Base-by-base conservation (phyloP, 2,329 filamentous ascomycete genomes). In the Microsporum ferrugineum region DNA sequence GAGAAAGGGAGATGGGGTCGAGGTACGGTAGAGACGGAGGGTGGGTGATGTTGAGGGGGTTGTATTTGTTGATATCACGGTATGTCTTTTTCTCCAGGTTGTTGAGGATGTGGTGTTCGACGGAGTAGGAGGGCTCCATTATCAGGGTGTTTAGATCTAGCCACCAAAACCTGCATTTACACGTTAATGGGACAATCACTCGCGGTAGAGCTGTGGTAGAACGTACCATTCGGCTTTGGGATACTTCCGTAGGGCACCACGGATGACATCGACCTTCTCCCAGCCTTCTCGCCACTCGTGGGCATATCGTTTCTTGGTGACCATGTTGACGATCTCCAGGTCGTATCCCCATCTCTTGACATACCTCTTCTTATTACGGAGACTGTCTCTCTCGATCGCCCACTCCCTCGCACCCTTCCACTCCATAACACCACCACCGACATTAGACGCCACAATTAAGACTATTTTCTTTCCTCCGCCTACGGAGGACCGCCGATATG, bases 251-350 rank as follows among this genome's bases (percentile, higher is more conserved):
- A 99, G 86, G 51, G 88, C 86, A 63, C 89, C 88, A 63, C 92
- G 85, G 68, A 99, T 85, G 47, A 90, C 90, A 73, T 99, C 94
- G 63, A 96, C 91, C 79, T 97, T 99, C 76, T 99, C 94, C 94
- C 94, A 99, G 73, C 92, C 95, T 76, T 99, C 94, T 70, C 94
- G 84, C 94, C 94, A 99, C 76, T 99, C 94, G 76, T 99, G 94
- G 33, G 94, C 92, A 72, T 99, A 99, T 66, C 91, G 86, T 78
- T 96, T 97, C 82, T 96, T 96, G 60, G 91, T 96, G 77, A 91
- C 92, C 91, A 99, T 95, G 73, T 99, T 95, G 66, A 95, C 90
- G 71, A 97, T 88, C 73, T 99, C 94, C 62, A 99, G 79, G 64
- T 96, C 88, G 73, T 99, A 97, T 12, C 94, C 94, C 91, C 94